Conservation (phyloP, 2,329 filamentous ascomycete species). For the Microascus cirrosus region DNA sequence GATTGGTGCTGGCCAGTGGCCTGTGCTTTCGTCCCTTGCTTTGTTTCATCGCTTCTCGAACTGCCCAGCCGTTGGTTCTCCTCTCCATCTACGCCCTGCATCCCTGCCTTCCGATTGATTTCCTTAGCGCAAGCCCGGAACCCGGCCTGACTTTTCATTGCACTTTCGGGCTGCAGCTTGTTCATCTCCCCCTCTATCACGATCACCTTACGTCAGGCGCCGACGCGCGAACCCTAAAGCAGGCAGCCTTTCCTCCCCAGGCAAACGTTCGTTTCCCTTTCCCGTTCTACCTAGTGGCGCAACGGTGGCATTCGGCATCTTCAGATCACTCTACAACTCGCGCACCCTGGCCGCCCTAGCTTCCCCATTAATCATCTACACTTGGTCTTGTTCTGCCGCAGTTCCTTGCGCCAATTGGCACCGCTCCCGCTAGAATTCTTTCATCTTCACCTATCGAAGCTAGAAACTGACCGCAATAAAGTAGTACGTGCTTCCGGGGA, state of each 20-base stretch:
- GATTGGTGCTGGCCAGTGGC: not conserved
- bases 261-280: not conserved
- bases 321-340: not conserved
- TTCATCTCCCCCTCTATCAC: not conserved
- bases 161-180: not conserved
- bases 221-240: not conserved
- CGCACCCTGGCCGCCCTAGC: not conserved
- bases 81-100: not conserved
- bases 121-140: not conserved
- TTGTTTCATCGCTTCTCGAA: not conserved
- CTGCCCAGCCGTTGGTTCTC: not conserved
- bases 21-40: not conserved
- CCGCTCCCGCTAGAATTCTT: not conserved
- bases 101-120: not conserved
- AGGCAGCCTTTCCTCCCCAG: not conserved
- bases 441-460: not conserved
- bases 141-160: not conserved
- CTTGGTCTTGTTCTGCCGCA: too few relatives aligned
- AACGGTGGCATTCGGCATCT: not conserved
- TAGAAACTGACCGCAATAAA: not conserved
- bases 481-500: not conserved
- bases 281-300: not conserved
- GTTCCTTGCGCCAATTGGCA: not conserved
- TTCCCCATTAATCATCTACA: not conserved
- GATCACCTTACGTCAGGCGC: slow-evolving; percentile 2